Conservation (phyloP, 2,329 filamentous ascomycete genomes). For the Sporothrix mexicana region DNA sequence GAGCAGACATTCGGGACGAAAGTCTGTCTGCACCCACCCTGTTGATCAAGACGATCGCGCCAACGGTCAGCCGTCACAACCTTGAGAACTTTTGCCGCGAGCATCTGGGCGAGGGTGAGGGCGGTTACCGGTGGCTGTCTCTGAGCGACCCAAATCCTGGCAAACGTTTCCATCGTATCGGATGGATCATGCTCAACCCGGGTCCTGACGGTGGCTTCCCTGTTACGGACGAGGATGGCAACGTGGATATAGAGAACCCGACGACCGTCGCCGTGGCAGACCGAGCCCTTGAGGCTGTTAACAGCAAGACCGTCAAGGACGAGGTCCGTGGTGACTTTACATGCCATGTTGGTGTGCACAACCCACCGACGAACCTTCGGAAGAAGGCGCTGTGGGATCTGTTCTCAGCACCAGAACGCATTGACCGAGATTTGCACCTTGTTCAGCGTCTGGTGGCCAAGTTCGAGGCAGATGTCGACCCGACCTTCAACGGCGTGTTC, state of each 20-base stretch:
- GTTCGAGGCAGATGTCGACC: constrained; percentile 82
- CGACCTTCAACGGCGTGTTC: constrained; percentile 74
- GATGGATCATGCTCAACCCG: constrained; percentile 96
- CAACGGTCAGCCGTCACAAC: constrained; percentile 91
- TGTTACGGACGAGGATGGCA: constrained; percentile 67
- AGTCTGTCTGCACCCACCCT: constrained; percentile 87
- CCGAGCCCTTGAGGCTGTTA: constrained; percentile 90
- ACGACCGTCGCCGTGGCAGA: constrained; percentile 69
- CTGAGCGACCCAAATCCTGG: constrained; percentile 95
- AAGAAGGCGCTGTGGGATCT: constrained; percentile 98
- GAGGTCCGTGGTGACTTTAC: constrained; percentile 93
- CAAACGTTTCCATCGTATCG: constrained; percentile 96
- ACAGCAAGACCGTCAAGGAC: constrained; percentile 96
- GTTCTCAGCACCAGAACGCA: constrained; percentile 90
- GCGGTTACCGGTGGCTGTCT: constrained; percentile 94
- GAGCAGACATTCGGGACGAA: constrained; percentile 88
- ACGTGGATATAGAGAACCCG: constrained; percentile 61
- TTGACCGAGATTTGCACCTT: constrained; percentile 86
- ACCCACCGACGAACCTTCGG: constrained; percentile 80
- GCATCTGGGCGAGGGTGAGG: constrained; percentile 86
- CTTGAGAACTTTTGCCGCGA: constrained; percentile 94
- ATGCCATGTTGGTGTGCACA: constrained; percentile 95
- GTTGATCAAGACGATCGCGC: constrained; percentile 96
- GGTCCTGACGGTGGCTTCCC: constrained; percentile 59
- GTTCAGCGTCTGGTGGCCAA: constrained; percentile 82